Evolutionary conservation across 2,329 filamentous ascomycete species (phyloP), one percentile per base, ranked within the genome.

Genomic region (Myriosclerotinia duriaeana): DNA sequence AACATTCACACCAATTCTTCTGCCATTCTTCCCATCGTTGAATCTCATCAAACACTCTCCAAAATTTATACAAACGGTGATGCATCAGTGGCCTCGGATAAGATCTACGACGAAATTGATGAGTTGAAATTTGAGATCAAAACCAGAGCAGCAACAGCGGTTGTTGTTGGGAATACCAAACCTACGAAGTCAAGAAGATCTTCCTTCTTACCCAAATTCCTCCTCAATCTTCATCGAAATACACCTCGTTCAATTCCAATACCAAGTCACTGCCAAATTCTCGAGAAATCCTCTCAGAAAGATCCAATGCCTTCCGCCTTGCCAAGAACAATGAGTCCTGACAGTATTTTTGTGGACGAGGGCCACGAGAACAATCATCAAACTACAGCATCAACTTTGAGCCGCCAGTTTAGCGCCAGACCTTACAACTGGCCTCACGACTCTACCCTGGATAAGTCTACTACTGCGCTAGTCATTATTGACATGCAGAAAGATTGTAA

Each of bases 401-500:
- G 69, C 17, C 46, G 46, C 15, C 44, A 65, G 42, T 11, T 65
- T 22, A 9, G 2, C 34, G 73, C 73, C 40, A 38, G 44, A 26
- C 79, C 79, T 26, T 80, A 80, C 67, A 64, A 74, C 60, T 81
- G 78, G 78, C 80, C 80, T 0, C 77, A 79, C 71, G 74, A 79
- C 69, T 62, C 71, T 22, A 73, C 74, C 17, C 77, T 83, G 59
- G 74, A 77, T 11, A 76, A 77, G 1, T 58, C 65, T 7, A 81
- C 77, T 34, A 85, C 83, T 5, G 83, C 83, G 1, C 76, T 85
- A 42, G 73, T 85, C 3, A 78, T 86, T 66, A 81, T 85, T 71
- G 83, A 86, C 75, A 82, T 85, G 78, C 83, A 85, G 73, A 80
- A 80, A 66, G 83, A 85, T 75, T 85, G 79, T 77, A 72, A 78